A percentile compares a stretch with the other conserved stretches of the same genome.
Evolutionary conservation across 805 yeast genomes (phyloP).

Genomic region (Ogataea siamensis): DNA sequence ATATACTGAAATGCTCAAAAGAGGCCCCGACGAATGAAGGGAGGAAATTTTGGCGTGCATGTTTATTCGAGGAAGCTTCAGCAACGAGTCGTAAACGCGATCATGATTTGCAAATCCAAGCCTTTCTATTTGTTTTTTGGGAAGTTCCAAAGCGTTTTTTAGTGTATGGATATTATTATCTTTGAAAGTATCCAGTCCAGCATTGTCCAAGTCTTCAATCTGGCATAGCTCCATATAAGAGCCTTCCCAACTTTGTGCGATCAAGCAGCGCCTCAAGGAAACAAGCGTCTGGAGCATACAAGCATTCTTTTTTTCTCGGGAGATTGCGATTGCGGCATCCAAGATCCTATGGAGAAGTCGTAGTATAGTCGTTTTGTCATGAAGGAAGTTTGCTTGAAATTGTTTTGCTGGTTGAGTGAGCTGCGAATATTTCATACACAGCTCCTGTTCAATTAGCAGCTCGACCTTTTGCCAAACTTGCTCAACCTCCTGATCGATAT

Average conservation of each 20-base stretch:
- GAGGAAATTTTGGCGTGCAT: background rate
- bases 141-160: conserved; percentile 30
- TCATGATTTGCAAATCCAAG: background rate
- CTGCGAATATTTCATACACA: too few species aligned
- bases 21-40: background rate
- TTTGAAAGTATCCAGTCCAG: conserved; percentile 38
- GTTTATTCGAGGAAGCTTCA: background rate
- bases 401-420: too few species aligned
- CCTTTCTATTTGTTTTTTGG: conserved; percentile 37
- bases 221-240: conserved; percentile 45
- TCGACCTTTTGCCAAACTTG: conserved; percentile 38
- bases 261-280: conserved; percentile 38
- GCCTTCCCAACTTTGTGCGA: conserved; percentile 52
- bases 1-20: background rate
- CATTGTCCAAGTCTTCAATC: conserved; percentile 45
- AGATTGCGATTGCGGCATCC: conserved; percentile 45
- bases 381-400: conserved; percentile 40
- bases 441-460: conserved; percentile 46
- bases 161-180: conserved; percentile 36
- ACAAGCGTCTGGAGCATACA: conserved; percentile 40
- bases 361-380: conserved; percentile 44
- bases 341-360: conserved; percentile 42
- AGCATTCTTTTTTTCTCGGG: conserved; percentile 41
- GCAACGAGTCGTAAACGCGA: background rate
- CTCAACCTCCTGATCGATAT: too few species aligned